Evolutionary conservation across 1,284 basidiomycete species (phyloP).

Genomic region (Rhodotorula sp.): DNA sequence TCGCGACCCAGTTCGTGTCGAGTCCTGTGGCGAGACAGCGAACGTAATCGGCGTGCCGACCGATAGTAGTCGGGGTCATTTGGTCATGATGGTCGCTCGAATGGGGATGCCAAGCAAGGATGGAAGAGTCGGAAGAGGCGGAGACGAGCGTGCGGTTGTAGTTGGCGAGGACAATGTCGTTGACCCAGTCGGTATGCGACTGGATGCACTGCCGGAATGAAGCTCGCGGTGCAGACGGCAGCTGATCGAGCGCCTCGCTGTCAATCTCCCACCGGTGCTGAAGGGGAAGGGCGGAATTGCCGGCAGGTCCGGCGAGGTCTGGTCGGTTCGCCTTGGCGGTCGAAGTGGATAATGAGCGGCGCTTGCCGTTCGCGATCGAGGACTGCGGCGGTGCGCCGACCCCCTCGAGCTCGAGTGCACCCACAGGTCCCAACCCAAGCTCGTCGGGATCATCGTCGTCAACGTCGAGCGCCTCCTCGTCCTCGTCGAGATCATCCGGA

Average conservation of each 20-base stretch:
- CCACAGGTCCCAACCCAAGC: not conserved
- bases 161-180: slow-evolving; percentile 89
- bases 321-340: slow-evolving; percentile 4
- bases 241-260: slow-evolving; percentile 34
- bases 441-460: slow-evolving; percentile 23
- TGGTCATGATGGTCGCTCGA: slow-evolving; percentile 52
- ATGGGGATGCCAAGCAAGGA: slow-evolving; percentile 93
- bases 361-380: not conserved
- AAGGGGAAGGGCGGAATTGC: slow-evolving; percentile 53
- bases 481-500: slow-evolving; percentile 1
- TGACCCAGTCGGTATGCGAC: slow-evolving; percentile 78
- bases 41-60: slow-evolving; percentile 89
- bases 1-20: slow-evolving; percentile 80
- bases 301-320: not conserved
- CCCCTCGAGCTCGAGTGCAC: slow-evolving; percentile 25
- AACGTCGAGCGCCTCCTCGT: slow-evolving; percentile 53
- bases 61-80: slow-evolving; percentile 65
- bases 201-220: slow-evolving; percentile 77
- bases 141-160: slow-evolving; percentile 89
- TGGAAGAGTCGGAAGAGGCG: slow-evolving; percentile 90
- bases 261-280: slow-evolving; percentile 80
- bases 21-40: slow-evolving; percentile 72
- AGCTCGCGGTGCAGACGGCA: slow-evolving; percentile 16
- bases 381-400: slow-evolving; percentile 15
- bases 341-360: not conserved